Conservation (phyloP, 495 filamentous ascomycete species). For the Trichocladium uniseriatum region DNA sequence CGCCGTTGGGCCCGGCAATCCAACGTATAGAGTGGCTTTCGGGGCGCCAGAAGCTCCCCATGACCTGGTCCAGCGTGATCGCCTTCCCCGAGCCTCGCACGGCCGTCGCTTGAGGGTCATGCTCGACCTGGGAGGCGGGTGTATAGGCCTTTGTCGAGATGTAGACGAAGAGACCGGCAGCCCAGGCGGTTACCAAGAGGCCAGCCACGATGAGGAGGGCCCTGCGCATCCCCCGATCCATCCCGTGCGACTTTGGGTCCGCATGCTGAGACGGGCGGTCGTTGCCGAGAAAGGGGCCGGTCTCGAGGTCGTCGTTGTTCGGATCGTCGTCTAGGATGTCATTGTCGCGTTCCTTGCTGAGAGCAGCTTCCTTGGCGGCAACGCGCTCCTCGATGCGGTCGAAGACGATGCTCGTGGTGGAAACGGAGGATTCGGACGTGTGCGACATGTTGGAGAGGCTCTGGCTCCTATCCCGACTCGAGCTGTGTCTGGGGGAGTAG, state of each 20-base stretch:
- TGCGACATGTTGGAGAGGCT: conserved; percentile 33
- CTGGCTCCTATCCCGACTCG: conserved; percentile 5
- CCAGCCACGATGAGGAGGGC: conserved; percentile 58
- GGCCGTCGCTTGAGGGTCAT: conserved; percentile 59
- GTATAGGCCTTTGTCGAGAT: conserved; percentile 56
- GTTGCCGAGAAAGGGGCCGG: conserved; percentile 35
- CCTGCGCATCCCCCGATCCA: conserved; percentile 54
- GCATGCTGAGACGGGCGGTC: conserved; percentile 2
- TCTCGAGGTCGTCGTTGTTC: conserved; percentile 36
- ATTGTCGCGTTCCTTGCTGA: conserved; percentile 24
- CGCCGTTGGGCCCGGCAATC: conserved; percentile 75
- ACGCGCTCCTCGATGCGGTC: conserved; percentile 54
- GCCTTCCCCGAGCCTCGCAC: conserved; percentile 61
- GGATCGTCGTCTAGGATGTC: conserved; percentile 36
- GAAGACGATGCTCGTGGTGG: conserved; percentile 69
- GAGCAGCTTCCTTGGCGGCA: conserved; percentile 26
- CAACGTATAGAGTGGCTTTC: conserved; percentile 67
- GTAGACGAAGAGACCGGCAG: conserved; percentile 67
- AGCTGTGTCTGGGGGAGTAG: not conserved
- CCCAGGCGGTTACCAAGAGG: conserved; percentile 68
- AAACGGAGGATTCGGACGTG: conserved; percentile 58
- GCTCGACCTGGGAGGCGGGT: conserved; percentile 48
- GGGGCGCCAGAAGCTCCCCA: conserved; percentile 62
- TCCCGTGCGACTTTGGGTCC: conserved; percentile 28
- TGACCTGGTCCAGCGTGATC: conserved; percentile 72